These are phyloP conservation scores for Syncephalis fuscata DNA, from an alignment of 371 early-diverging fungal species.

Conservation along the genomic window DNA sequence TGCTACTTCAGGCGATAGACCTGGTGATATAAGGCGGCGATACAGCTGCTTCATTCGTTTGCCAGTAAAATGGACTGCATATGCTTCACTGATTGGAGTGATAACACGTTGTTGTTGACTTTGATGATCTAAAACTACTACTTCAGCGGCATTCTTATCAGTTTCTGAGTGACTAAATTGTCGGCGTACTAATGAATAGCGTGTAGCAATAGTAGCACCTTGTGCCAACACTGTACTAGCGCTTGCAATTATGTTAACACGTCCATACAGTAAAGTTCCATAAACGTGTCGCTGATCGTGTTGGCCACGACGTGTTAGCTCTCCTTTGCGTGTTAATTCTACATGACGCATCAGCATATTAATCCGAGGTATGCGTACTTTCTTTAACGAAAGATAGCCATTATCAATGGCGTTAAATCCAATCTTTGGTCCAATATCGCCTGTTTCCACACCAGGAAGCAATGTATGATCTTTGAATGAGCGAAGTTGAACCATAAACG, in stretches of 20 bases:
- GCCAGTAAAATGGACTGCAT: slow-evolving; percentile 59
- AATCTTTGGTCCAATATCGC: slow-evolving; percentile 62
- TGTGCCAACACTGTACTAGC: slow-evolving; percentile 41
- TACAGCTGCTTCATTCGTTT: slow-evolving; percentile 32
- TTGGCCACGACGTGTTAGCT: slow-evolving; percentile 51
- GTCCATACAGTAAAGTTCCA: slow-evolving; percentile 65
- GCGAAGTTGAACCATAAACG: slow-evolving; percentile 56
- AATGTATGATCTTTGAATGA: slow-evolving; percentile 32
- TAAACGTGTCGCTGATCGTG: slow-evolving; percentile 43
- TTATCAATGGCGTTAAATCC: slow-evolving; percentile 71
- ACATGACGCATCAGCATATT: slow-evolving; percentile 88
- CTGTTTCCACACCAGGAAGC: slow-evolving; percentile 45
- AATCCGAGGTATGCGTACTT: slow-evolving; percentile 59
- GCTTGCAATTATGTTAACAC: slow-evolving; percentile 34
- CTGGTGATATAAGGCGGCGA: slow-evolving; percentile 3
- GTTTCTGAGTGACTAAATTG: slow-evolving; percentile 53
- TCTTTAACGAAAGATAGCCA: slow-evolving; percentile 72
- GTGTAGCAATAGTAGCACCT: slow-evolving; percentile 60
- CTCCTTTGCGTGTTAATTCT: slow-evolving; percentile 60
- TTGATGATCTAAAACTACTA: slow-evolving; percentile 46
- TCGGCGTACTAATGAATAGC: slow-evolving; percentile 60
- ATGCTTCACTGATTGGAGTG: slow-evolving; percentile 61
- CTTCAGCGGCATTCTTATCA: slow-evolving; percentile 36
- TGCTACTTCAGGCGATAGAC: slow-evolving; percentile 19
- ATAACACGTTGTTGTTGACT: slow-evolving; percentile 65